These are phyloP conservation scores for Herpetospermum pedunculosum DNA, from an alignment of 306 rosid genomes.

Conservation along the genomic window DNA sequence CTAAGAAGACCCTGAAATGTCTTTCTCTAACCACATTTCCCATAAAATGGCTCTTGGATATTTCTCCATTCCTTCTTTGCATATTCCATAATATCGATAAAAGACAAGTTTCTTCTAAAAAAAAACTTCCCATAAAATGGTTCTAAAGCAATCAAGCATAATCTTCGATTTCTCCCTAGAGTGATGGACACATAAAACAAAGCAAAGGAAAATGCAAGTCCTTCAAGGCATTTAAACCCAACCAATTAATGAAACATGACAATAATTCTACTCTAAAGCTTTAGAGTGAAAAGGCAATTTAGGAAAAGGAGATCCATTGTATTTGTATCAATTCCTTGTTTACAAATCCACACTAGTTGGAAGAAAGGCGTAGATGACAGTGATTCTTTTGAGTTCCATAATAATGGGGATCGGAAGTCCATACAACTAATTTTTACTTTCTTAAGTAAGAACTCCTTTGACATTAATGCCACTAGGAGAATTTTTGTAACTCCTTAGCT, in stretches of 20 bases:
- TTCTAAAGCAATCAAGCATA: not conserved
- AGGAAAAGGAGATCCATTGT: not conserved
- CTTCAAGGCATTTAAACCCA: not conserved
- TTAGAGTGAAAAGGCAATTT: not conserved
- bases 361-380: not conserved
- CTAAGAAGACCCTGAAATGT: not conserved
- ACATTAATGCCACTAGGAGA: not conserved
- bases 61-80: too few species aligned
- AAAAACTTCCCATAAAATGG: not conserved
- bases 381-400: not conserved
- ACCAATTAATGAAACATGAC: not conserved
- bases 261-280: not conserved
- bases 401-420: not conserved
- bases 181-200: not conserved
- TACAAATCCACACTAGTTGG: not conserved
- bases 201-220: not conserved
- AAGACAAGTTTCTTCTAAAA: too few species aligned
- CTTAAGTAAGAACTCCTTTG: not conserved
- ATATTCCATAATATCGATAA: too few species aligned
- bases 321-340: not conserved
- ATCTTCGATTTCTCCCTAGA: not conserved
- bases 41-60: not conserved
- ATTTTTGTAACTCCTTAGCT: not conserved
- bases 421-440: not conserved
- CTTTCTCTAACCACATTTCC: not conserved